Base-by-base conservation (phyloP, 2,329 filamentous ascomycete species). In the Nannizzia gypsea region DNA sequence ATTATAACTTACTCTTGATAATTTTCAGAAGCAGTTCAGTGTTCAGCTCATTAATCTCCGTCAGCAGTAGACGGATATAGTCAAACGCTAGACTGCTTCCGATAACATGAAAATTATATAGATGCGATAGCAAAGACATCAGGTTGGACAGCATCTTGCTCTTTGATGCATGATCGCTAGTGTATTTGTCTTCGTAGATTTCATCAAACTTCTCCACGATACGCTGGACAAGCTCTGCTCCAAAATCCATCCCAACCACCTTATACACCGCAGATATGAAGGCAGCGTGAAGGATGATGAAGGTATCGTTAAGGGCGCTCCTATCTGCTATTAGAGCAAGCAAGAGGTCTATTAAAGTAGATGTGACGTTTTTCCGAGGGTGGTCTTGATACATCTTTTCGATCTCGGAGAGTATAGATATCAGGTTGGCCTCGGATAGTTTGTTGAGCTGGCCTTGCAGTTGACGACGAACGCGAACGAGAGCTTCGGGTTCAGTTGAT, bases 41-140 rank as follows among this genome's bases (percentile, higher is more conserved):
- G 70, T 95, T 95, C 40, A 87, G 76, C 71, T 97, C 92, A 0
- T 86, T 89, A 1, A 97, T 81, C 28, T 86, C 81, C 9, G 77
- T 74, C 13, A 97, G 77, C 57, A 96, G 86, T 46, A 88, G 77
- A 31, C 89, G 85, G 69, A 97, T 85, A 68, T 95, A 93, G 72
- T 97, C 93, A 68, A 96, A 97, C 26, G 97, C 80, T 28, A 99
- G 80, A 57, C 85, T 87, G 67, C 86, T 87, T 44, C 88, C 86
- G 50, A 96, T 81, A 22, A 96, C 84, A 67, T 95, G 89, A 69
- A 99, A 95, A 56, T 89, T 91, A 74, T 97, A 99, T 42, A 97
- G 79, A 68, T 96, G 85, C 0, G 91, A 85, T 13, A 97, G 76
- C 31, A 97, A 81, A 1, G 88, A 88, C 31, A 96, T 81, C 48